Evolutionary conservation across 768 basidiomycete genomes (phyloP).

Genomic region (Phanerochaete carnosa): DNA sequence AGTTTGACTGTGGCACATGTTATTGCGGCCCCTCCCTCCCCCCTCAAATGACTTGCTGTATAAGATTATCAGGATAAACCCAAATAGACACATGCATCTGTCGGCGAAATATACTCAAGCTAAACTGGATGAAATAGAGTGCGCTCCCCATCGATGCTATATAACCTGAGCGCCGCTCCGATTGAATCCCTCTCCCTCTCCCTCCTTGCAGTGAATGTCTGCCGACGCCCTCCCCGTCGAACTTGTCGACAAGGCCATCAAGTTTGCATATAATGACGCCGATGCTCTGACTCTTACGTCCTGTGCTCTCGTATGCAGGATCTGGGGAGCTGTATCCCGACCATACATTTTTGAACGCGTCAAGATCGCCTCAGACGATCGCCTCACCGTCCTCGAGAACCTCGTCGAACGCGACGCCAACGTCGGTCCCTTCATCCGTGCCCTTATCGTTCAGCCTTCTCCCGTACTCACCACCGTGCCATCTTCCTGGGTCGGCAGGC

Average conservation of each 20-base stretch:
- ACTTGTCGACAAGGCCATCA: not conserved
- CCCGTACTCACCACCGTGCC: not conserved
- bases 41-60: too few species aligned
- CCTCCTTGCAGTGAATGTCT: not conserved
- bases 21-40: too few species aligned
- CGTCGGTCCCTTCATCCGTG: not conserved
- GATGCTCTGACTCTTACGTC: not conserved
- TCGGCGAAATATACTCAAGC: too few species aligned
- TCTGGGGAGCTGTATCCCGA: not conserved
- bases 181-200: too few species aligned
- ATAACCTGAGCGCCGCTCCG: too few species aligned
- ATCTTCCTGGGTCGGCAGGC: not conserved
- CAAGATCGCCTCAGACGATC: not conserved
- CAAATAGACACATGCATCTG: too few species aligned
- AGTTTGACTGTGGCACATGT: too few species aligned
- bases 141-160: too few species aligned
- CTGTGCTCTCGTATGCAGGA: constrained; percentile 2
- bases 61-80: too few species aligned
- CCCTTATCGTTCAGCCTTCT: not conserved
- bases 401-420: not conserved
- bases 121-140: too few species aligned
- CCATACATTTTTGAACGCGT: not conserved
- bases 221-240: not conserved
- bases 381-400: not conserved
- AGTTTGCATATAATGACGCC: not conserved